These are phyloP conservation scores for Salix suchowensis DNA, from an alignment of 345 rosid genomes.

Conservation along the genomic window DNA sequence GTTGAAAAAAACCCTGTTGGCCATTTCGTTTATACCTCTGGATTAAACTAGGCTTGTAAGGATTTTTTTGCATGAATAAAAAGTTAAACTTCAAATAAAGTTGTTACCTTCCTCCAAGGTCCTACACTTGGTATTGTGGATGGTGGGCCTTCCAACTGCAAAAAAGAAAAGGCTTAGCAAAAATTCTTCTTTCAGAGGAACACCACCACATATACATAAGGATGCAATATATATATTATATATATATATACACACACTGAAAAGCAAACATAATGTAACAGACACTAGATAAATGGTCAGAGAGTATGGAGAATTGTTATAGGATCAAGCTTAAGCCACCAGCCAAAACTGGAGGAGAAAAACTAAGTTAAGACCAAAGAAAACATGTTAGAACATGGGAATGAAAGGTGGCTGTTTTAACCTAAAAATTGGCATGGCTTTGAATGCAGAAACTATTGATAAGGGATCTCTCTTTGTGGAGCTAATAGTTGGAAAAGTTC, in stretches of 20 bases:
- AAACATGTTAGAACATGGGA: background rate
- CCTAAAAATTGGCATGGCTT: background rate
- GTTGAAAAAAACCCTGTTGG: background rate
- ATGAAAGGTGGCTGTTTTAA: background rate
- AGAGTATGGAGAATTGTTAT: background rate
- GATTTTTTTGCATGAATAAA: background rate
- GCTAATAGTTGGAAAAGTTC: background rate
- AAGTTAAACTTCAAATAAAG: background rate
- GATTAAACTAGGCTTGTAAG: background rate
- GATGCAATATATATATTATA: no score
- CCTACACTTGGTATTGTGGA: constrained; percentile 73
- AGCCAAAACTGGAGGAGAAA: background rate
- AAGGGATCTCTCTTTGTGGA: background rate
- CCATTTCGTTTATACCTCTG: background rate
- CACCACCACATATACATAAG: background rate
- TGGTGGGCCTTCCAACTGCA: constrained; percentile 54
- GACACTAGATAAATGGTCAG: background rate
- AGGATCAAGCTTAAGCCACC: background rate
- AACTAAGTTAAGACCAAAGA: background rate
- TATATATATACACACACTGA: no score
- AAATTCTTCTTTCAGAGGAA: background rate
- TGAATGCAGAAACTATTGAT: background rate
- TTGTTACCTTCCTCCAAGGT: constrained; percentile 91
- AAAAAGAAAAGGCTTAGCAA: constrained; percentile 16
- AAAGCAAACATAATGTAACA: background rate